Conservation (phyloP, 2,329 filamentous ascomycete species). For the Rhynchosporium secalis region DNA sequence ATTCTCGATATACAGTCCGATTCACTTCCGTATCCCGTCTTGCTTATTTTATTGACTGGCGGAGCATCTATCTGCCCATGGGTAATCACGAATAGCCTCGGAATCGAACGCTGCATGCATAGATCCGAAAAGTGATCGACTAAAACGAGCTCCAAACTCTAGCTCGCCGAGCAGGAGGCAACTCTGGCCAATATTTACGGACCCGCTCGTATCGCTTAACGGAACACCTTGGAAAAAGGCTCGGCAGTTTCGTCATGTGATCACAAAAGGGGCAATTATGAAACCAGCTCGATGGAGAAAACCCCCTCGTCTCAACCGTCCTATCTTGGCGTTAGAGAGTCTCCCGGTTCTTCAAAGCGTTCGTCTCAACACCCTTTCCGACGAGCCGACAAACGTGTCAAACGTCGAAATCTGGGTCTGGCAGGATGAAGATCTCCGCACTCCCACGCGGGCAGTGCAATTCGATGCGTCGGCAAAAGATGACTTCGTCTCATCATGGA, state of each 20-base stretch:
- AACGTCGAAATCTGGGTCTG: not conserved
- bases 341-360: conserved; percentile 1
- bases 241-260: conserved; percentile 7
- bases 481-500: conserved; percentile 10
- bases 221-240: not conserved
- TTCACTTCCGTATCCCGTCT: no score
- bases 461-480: not conserved
- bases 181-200: not conserved
- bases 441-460: not conserved
- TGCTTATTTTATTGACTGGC: no score
- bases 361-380: conserved; percentile 9
- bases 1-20: no score
- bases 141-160: no score
- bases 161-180: no score
- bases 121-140: no score
- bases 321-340: conserved; percentile 13
- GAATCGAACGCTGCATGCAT: no score
- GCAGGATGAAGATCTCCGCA: conserved; percentile 6
- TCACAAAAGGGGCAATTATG: not conserved
- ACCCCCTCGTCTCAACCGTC: not conserved
- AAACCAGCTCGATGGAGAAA: conserved; percentile 2
- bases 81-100: no score
- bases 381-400: not conserved
- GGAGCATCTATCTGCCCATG: no score
- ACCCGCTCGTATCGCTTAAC: conserved; percentile 1